phyloP scores from a whole-genome alignment of 768 basidiomycete species.

The Boletus fagicola region DNA sequence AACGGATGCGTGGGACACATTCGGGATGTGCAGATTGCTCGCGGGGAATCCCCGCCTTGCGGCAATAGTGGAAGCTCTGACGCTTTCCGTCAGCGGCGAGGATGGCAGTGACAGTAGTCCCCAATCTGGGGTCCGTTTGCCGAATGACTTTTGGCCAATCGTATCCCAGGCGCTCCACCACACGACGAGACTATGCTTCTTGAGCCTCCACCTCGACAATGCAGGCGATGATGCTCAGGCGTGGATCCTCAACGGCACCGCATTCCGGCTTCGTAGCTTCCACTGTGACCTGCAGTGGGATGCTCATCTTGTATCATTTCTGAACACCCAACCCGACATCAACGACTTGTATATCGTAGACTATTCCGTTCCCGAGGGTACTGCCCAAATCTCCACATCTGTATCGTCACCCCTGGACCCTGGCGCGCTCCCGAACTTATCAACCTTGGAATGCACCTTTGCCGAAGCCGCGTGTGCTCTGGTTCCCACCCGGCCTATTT shows the following conservation, averaged over 20 bases:
- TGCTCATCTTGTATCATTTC: slow-evolving; percentile 41
- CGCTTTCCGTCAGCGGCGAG: slow-evolving; percentile 40
- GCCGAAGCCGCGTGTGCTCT: slow-evolving; percentile 58
- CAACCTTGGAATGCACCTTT: slow-evolving; percentile 65
- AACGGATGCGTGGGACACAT: slow-evolving; percentile 38
- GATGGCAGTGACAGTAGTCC: slow-evolving; percentile 5
- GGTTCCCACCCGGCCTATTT: slow-evolving; percentile 56
- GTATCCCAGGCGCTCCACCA: slow-evolving; percentile 49
- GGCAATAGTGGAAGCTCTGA: slow-evolving; percentile 50
- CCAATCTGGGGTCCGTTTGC: slow-evolving; percentile 14
- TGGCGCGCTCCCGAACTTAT: slow-evolving; percentile 46
- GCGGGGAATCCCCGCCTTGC: slow-evolving; percentile 48
- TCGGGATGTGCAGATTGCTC: slow-evolving; percentile 49
- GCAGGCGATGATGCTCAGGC: slow-evolving; percentile 29
- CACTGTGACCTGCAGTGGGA: slow-evolving; percentile 72
- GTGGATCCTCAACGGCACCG: slow-evolving; percentile 40
- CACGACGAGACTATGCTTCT: slow-evolving; percentile 47
- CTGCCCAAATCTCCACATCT: slow-evolving; percentile 13
- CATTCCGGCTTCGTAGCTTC: slow-evolving; percentile 57
- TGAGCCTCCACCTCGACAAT: slow-evolving; percentile 46
- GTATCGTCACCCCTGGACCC: slow-evolving; percentile 21
- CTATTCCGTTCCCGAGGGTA: slow-evolving; percentile 24
- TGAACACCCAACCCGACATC: slow-evolving; percentile 26
- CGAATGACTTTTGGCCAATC: slow-evolving; percentile 47
- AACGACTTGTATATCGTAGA: slow-evolving; percentile 36